Percentiles rank a stretch among this genome's conserved stretches.
These are phyloP conservation scores for Claviceps citrina DNA, from an alignment of 2,329 filamentous ascomycete species.

Conservation along the genomic window DNA sequence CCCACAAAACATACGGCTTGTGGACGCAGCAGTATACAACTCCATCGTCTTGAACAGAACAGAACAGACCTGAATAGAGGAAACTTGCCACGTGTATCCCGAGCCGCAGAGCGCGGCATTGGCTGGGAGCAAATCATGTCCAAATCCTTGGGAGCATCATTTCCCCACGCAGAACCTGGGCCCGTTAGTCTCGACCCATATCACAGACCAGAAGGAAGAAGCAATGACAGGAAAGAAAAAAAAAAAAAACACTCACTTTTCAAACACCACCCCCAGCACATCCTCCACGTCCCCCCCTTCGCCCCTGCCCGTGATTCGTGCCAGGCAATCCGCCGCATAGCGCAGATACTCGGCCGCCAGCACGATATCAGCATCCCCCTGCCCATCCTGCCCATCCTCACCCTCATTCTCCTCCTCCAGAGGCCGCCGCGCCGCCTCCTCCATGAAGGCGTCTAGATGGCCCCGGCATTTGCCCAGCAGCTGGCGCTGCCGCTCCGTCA, in stretches of 20 bases:
- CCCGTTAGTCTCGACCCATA: constrained; percentile 1
- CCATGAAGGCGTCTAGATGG: constrained; percentile 60
- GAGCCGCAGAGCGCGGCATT: neutral
- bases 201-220: neutral
- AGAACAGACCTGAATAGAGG: no score
- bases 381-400: no score
- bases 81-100: neutral
- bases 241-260: constrained; percentile 54
- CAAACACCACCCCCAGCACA: constrained; percentile 89
- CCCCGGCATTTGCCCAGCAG: constrained; percentile 58
- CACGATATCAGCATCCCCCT: constrained; percentile 60
- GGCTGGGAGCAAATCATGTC: no score
- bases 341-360: constrained; percentile 80
- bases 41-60: no score
- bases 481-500: constrained; percentile 76
- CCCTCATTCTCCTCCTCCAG: no score
- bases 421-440: constrained; percentile 33
- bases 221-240: neutral
- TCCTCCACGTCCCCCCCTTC: constrained; percentile 86
- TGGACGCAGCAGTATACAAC: no score
- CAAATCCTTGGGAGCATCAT: constrained; percentile 15
- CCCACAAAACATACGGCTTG: no score
- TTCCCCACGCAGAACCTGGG: constrained; percentile 33
- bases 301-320: constrained; percentile 73
- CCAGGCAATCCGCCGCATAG: constrained; percentile 63